phyloP scores from a whole-genome alignment of 208 protist species.

The Crithidia sp. region DNA sequence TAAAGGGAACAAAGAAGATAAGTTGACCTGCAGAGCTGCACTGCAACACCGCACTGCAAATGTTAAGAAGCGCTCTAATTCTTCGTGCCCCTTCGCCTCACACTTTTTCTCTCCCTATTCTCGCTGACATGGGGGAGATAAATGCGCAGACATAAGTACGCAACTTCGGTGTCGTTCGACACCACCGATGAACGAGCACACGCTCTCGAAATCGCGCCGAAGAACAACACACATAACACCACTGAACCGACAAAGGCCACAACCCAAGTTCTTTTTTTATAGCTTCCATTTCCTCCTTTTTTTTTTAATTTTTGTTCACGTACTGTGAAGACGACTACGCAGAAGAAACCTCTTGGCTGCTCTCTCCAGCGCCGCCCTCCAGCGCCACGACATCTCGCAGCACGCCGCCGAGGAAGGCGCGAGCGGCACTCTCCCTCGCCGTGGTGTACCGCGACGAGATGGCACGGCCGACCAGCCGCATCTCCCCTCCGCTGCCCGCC shows the following conservation, averaged over 20 bases:
- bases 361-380: background rate
- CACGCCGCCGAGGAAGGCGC: conserved; percentile 67
- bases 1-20: background rate
- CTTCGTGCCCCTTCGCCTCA: too few species aligned
- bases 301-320: background rate
- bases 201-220: too few species aligned
- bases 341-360: background rate
- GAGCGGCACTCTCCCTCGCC: conserved; percentile 66
- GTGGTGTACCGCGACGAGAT: conserved; percentile 69
- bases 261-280: too few species aligned
- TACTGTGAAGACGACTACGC: conserved; percentile 13
- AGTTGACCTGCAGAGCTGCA: too few species aligned
- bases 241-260: too few species aligned
- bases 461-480: conserved; percentile 53
- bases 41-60: too few species aligned
- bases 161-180: too few species aligned
- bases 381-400: conserved; percentile 49
- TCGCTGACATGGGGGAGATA: background rate
- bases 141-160: background rate
- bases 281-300: too few species aligned
- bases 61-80: too few species aligned
- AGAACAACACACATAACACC: too few species aligned
- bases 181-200: too few species aligned
- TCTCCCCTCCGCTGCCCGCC: conserved; percentile 32
- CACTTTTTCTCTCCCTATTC: too few species aligned